phyloP scores from a whole-genome alignment of 805 yeast species.

The Myxozyma neglecta region DNA sequence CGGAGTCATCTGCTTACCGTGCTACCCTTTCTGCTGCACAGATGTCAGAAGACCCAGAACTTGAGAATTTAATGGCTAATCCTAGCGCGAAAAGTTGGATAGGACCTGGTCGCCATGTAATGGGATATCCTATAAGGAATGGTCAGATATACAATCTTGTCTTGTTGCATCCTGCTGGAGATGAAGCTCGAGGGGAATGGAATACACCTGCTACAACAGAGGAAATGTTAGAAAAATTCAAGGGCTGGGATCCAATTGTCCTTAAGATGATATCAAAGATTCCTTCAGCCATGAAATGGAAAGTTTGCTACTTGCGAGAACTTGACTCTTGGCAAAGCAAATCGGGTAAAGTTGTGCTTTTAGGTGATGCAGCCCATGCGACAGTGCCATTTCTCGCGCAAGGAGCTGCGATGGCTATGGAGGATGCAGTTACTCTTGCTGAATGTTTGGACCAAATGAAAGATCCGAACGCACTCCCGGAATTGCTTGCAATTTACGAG shows the following conservation, averaged over 20 bases:
- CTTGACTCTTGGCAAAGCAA: slow-evolving; percentile 37
- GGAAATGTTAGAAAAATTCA: slow-evolving; percentile 34
- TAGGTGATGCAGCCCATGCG: slow-evolving; percentile 45
- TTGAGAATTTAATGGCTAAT: slow-evolving; percentile 4
- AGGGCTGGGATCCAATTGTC: slow-evolving; percentile 38
- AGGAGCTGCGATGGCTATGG: slow-evolving; percentile 22
- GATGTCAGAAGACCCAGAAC: slow-evolving; percentile 14
- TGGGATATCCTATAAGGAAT: slow-evolving; percentile 17
- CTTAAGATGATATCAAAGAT: slow-evolving; percentile 30
- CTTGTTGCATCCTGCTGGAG: slow-evolving; percentile 18
- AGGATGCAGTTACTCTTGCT: slow-evolving; percentile 13
- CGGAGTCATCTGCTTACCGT: slow-evolving; percentile 24
- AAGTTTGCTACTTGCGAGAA: slow-evolving; percentile 35
- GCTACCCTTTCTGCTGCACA: slow-evolving; percentile 5
- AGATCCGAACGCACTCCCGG: neutral
- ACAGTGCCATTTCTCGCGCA: slow-evolving; percentile 40
- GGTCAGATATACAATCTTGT: slow-evolving; percentile 21
- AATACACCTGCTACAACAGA: slow-evolving; percentile 26
- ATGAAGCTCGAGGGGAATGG: slow-evolving; percentile 2
- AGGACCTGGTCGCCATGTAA: slow-evolving; percentile 25
- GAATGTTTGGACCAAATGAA: slow-evolving; percentile 8
- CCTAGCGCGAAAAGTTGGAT: slow-evolving; percentile 22
- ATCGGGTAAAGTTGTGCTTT: slow-evolving; percentile 38
- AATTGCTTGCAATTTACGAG: slow-evolving; percentile 12
- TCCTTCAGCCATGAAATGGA: slow-evolving; percentile 36